Base-by-base conservation (phyloP, 495 filamentous ascomycete genomes). In the Penicillium herquei region DNA sequence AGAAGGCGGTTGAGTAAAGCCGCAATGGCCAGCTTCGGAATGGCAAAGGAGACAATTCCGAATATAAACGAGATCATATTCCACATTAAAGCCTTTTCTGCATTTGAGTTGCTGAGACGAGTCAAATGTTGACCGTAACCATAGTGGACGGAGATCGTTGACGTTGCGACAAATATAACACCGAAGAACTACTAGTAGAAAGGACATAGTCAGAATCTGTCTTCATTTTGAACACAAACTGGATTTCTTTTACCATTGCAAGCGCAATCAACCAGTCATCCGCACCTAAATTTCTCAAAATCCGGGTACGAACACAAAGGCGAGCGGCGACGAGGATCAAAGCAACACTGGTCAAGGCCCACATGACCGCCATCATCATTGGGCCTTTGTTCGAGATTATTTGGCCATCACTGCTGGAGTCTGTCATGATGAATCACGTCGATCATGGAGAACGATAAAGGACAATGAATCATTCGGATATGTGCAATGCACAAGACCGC, bases 261-360 rank as follows among this genome's bases (percentile, higher is more conserved):
- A 67, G 21, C 1, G 70, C 61, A 64, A 82, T 79, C 37, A 79
- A 69, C 43, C 73, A 78, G 59, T 85, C 81, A 68, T 84, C 81
- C 21, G 60, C 47, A 3, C 80, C 80, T 6, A 80, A 43, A 39
- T 70, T 78, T 16, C 69, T 72, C 26, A 78, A 55, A 51, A 83
- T 67, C 17, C 58, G 57, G 7, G 64, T 35, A 8, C 80, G 77
- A 41, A 81, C 80, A 40, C 70, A 82, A 26, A 82, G 66, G 43
- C 81, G 71, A 18, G 72, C 59, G 0, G 64, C 60, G 12, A 77
- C 67, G 0, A 71, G 49, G 7, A 76, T 21, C 14, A 64, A 49
- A 0, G 75, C 72, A 5, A 74, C 32, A 1, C 62, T 59, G 7
- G 69, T 72, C 49, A 78, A 48, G 9, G 57, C 51, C 75, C 72